These are phyloP conservation scores for Boletus pseudopeckii DNA, from an alignment of 768 basidiomycete genomes.

Conservation along the genomic window DNA sequence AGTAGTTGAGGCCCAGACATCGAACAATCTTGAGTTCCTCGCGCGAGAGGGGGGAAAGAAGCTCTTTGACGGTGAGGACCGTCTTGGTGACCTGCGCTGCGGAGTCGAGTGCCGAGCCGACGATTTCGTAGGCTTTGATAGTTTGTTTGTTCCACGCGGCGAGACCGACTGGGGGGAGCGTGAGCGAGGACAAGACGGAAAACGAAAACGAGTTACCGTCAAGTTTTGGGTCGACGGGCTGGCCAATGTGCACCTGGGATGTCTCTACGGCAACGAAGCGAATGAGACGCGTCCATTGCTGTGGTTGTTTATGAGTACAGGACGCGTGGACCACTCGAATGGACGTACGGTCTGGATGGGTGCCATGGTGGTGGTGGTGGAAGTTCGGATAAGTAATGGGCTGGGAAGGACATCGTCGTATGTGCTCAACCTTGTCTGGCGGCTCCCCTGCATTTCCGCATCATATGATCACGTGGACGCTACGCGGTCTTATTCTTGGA, in stretches of 20 bases:
- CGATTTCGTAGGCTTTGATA: constrained; percentile 69
- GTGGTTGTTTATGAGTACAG: neutral
- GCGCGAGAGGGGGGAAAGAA: constrained; percentile 65
- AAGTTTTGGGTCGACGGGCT: constrained; percentile 63
- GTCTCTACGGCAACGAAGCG: constrained; percentile 80
- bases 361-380: constrained; percentile 41
- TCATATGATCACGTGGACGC: constrained; percentile 31
- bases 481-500: constrained; percentile 19
- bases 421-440: neutral
- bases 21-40: constrained; percentile 68
- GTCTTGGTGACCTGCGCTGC: constrained; percentile 59
- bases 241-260: constrained; percentile 67
- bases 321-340: neutral
- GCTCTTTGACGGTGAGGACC: constrained; percentile 64
- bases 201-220: constrained; percentile 46
- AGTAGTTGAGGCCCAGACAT: constrained; percentile 79
- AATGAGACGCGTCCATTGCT: constrained; percentile 72
- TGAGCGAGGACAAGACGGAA: neutral
- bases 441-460: constrained; percentile 15
- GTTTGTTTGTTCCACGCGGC: constrained; percentile 47
- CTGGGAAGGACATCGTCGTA: constrained; percentile 1
- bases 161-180: constrained; percentile 52
- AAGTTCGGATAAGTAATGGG: neutral
- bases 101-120: constrained; percentile 66
- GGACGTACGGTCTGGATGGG: constrained; percentile 54